Conservation (phyloP, 495 filamentous ascomycete genomes). For the Friedmanniomyces simplex region DNA sequence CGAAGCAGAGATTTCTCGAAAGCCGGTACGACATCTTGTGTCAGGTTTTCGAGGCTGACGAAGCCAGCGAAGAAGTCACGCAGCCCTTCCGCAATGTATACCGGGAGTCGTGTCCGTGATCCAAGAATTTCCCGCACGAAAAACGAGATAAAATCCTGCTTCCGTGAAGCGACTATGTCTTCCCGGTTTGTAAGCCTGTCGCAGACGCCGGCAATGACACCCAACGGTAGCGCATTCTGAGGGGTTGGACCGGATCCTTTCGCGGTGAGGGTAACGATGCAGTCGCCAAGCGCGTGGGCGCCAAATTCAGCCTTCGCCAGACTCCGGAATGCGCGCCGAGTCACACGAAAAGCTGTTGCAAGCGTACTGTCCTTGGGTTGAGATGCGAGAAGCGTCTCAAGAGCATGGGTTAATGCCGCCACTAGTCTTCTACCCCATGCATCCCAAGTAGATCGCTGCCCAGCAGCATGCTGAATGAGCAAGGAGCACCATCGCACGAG, state of each 20-base stretch:
- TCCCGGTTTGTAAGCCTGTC: conserved; percentile 52
- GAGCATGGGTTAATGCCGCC: conserved; percentile 49
- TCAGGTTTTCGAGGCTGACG: conserved; percentile 62
- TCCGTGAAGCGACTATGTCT: conserved; percentile 49
- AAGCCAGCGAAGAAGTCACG: conserved; percentile 76
- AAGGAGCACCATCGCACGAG: conserved; percentile 80
- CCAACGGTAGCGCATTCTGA: conserved; percentile 67
- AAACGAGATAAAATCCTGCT: conserved; percentile 63
- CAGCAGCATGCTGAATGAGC: conserved; percentile 50
- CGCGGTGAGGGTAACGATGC: conserved; percentile 53
- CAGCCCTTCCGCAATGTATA: conserved; percentile 61
- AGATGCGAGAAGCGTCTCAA: conserved; percentile 67
- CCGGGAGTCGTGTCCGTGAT: conserved; percentile 59
- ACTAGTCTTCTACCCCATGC: conserved; percentile 54
- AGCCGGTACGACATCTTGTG: conserved; percentile 63
- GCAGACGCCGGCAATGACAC: conserved; percentile 77
- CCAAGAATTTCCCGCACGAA: conserved; percentile 77
- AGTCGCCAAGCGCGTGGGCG: conserved; percentile 49
- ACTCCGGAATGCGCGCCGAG: conserved; percentile 40
- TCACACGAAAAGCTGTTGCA: conserved; percentile 57
- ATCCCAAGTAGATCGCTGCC: conserved; percentile 48
- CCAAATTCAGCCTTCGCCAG: conserved; percentile 50
- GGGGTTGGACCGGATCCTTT: conserved; percentile 51
- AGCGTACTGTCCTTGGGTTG: conserved; percentile 47
- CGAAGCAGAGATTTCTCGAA: conserved; percentile 81